Percentiles rank a stretch among this genome's conserved stretches.
phyloP scores from a whole-genome alignment of 257 asterid species.

The Penstemon davidsonii region DNA sequence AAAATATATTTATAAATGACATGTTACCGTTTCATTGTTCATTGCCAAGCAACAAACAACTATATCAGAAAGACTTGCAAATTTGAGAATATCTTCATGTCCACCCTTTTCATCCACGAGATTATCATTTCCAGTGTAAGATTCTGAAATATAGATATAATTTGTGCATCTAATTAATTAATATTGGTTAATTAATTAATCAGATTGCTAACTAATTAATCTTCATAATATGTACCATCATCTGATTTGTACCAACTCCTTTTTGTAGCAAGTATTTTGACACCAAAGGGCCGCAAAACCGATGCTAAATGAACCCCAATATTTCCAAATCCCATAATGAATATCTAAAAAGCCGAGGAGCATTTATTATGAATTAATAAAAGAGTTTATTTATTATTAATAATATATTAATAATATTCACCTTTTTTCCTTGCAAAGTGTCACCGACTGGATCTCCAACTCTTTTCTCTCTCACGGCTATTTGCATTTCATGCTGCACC shows the following conservation, averaged over 20 bases:
- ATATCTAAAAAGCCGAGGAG: constrained; percentile 47
- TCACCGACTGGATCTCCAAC: constrained; percentile 89
- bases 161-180: constrained; percentile 18
- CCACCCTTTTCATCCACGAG: constrained; percentile 86
- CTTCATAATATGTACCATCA: constrained; percentile 37
- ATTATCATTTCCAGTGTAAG: constrained; percentile 35
- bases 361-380: background rate
- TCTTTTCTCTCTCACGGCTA: constrained; percentile 59
- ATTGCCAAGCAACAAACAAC: constrained; percentile 81
- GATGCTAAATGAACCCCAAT: constrained; percentile 85
- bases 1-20: constrained; percentile 2
- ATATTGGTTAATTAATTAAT: background rate
- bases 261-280: constrained; percentile 88
- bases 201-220: background rate
- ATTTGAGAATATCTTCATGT: constrained; percentile 65
- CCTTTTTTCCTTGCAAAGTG: constrained; percentile 84
- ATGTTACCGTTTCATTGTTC: constrained; percentile 74
- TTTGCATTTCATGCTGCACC: constrained; percentile 67
- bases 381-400: too few relatives aligned
- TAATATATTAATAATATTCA: constrained; percentile 31
- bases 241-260: constrained; percentile 63
- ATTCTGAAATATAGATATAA: constrained; percentile 16
- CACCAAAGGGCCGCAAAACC: constrained; percentile 88
- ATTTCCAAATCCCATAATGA: constrained; percentile 84
- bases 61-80: constrained; percentile 77